Base-by-base conservation (phyloP, 495 filamentous ascomycete genomes). In the Penicillium pulvis region DNA sequence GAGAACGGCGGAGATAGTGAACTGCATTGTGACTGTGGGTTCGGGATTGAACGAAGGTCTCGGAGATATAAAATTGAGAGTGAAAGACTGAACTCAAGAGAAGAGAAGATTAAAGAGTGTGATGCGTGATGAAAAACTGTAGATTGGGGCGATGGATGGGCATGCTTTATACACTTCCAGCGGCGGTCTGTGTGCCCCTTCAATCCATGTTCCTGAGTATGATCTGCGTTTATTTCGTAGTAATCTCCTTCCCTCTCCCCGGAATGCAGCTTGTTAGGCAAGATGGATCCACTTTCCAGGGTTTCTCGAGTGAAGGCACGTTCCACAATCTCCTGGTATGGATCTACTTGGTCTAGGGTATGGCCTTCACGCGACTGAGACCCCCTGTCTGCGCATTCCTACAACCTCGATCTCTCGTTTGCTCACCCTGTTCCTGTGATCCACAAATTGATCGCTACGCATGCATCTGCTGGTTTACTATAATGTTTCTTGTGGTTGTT, bases 1-100 rank as follows among this genome's bases (percentile, higher is more conserved):
- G 52, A 69, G 64, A 43, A 64, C 51, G 54, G 67, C 28, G 61
- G 61, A 51, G 36, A 69, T 23, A 57, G 68, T 51, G 65, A 70
- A 70, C 62, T 68, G 62, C 68, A 70, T 70, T 75, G 60, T 77
- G 71, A 63, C 55, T 53, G 69, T 73, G 71, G 72, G 56, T 58
- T 75, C 71, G 69, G 65, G 60, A 50, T 59, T 73, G 59, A 71
- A 75, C 60, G 65, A 71, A 68, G 61, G 43, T 60, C 65, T 67
- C 64, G 65, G 68, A 75, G 67, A 57, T 55, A 61, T 36, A 42
- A 47, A 16, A 58, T 65, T 53, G 50, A 33, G 51, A 35, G 45
- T 23, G 43, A 56, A 61, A 58, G 44, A 72, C 12, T 47, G 62
- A 69, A 63, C 58, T 63, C 58, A 20, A 52, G 17, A 60, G 59